phyloP scores from a whole-genome alignment of 495 filamentous ascomycete genomes.

The Patellaria atrata region DNA sequence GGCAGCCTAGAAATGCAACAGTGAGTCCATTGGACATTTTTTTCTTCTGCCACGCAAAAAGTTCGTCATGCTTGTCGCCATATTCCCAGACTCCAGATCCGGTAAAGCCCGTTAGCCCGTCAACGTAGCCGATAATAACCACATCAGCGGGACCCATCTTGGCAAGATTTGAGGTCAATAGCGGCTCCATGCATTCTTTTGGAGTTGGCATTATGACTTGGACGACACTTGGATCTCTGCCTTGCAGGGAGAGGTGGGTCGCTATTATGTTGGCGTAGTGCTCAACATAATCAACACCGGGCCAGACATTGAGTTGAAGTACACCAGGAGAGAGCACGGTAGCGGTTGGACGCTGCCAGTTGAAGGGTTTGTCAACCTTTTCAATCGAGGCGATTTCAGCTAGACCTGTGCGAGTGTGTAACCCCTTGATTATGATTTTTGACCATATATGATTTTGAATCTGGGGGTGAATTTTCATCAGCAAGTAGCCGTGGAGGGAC shows the following conservation, averaged over 20 bases:
- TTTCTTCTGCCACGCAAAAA: constrained; percentile 7
- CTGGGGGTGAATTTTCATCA: constrained; percentile 15
- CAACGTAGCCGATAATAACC: constrained; percentile 4
- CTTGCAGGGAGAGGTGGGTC: constrained; percentile 11
- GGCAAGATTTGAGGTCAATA: constrained; percentile 6
- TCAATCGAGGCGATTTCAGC: constrained; percentile 6
- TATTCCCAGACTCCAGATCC: constrained; percentile 6
- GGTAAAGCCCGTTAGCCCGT: constrained; percentile 2
- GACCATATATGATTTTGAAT: constrained; percentile 5
- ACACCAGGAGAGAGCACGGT: constrained; percentile 2
- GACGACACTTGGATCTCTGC: constrained; percentile 1
- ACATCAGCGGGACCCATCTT: neutral
- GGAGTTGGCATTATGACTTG: constrained; percentile 3
- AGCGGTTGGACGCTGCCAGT: constrained; percentile 18
- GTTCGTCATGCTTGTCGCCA: constrained; percentile 3
- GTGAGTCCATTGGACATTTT: constrained; percentile 2
- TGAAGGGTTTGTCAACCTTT: constrained; percentile 18
- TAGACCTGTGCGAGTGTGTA: constrained; percentile 1
- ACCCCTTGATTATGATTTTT: constrained; percentile 7
- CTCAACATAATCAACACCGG: constrained; percentile 11
- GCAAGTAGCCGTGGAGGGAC: constrained; percentile 11
- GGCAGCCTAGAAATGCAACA: constrained; percentile 14
- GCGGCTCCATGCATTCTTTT: constrained; percentile 6
- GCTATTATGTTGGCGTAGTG: constrained; percentile 17
- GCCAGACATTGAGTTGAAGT: constrained; percentile 12